Percentiles rank a stretch among this genome's conserved stretches.
Evolutionary conservation across 441 rosid genomes (phyloP).

Genomic region (Populus hybrid): DNA sequence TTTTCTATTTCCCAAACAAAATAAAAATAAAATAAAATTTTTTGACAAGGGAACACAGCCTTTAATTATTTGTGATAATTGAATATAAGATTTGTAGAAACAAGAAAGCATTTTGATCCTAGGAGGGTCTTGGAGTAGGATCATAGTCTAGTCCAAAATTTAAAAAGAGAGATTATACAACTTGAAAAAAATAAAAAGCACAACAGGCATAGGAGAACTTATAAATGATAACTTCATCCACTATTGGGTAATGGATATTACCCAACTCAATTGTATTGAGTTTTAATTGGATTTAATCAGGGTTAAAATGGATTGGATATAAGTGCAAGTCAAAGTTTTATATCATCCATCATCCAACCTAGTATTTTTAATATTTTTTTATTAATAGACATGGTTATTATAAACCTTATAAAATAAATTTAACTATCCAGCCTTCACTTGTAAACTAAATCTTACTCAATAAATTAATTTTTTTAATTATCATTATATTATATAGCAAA

Average conservation of each 20-base stretch:
- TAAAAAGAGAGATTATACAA: neutral
- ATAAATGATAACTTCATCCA: too few species aligned
- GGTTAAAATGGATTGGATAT: neutral
- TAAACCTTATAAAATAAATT: neutral
- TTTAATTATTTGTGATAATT: too few species aligned
- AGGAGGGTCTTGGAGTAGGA: neutral
- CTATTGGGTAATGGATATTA: too few species aligned
- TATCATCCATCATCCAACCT: neutral
- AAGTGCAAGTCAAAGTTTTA: neutral
- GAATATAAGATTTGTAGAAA: too few species aligned
- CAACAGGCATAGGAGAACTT: neutral
- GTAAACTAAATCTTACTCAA: neutral
- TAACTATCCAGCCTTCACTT: neutral
- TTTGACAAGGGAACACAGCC: too few species aligned
- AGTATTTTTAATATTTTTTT: too few species aligned
- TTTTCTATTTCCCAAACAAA: too few species aligned
- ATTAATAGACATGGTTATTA: neutral
- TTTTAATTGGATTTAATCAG: too few species aligned
- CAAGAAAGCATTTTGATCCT: neutral
- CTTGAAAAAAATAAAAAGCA: neutral
- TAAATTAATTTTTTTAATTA: too few species aligned
- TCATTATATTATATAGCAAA: neutral
- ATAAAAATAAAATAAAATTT: too few species aligned
- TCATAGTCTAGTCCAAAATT: neutral
- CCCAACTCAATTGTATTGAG: neutral